A percentile compares a stretch with the other conserved stretches of the same genome.
These are phyloP conservation scores for Scedosporium apiospermum DNA, from an alignment of 2,329 filamentous ascomycete genomes.

Conservation along the genomic window DNA sequence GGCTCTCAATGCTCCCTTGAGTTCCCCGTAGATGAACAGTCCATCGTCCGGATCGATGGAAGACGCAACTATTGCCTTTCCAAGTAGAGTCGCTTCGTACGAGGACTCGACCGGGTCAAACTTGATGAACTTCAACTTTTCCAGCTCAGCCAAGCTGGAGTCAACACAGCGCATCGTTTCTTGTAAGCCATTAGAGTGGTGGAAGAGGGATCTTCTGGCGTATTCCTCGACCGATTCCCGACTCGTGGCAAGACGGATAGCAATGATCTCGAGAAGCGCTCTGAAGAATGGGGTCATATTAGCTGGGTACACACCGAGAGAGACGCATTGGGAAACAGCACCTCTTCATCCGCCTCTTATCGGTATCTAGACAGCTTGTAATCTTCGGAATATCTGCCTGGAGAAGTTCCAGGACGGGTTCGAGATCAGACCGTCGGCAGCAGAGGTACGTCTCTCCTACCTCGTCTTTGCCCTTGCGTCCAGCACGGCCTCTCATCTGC, in stretches of 20 bases:
- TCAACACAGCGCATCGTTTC: constrained; percentile 44
- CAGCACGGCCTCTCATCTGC: constrained; percentile 72
- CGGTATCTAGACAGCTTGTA: constrained; percentile 57
- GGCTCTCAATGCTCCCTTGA: constrained; percentile 55
- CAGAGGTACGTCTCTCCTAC: constrained; percentile 71
- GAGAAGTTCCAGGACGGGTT: constrained; percentile 60
- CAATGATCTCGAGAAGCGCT: constrained; percentile 62
- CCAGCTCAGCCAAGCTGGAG: constrained; percentile 49
- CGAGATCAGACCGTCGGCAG: constrained; percentile 58
- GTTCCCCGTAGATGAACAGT: constrained; percentile 60
- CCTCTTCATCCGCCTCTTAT: constrained; percentile 60
- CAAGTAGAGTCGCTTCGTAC: constrained; percentile 55
- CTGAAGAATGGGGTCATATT: constrained; percentile 25
- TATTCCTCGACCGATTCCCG: constrained; percentile 58
- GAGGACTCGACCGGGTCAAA: constrained; percentile 26
- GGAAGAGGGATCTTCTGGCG: constrained; percentile 57
- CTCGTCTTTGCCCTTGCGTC: constrained; percentile 69
- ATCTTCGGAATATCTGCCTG: constrained; percentile 63
- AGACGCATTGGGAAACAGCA: constrained; percentile 16
- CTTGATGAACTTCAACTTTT: constrained; percentile 44
- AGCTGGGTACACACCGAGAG: background rate
- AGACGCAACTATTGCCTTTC: constrained; percentile 62
- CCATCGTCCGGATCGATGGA: constrained; percentile 67
- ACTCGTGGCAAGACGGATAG: constrained; percentile 57
- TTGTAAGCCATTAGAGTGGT: constrained; percentile 40